phyloP scores from a whole-genome alignment of 768 basidiomycete genomes.

The Fomitopsis pulvina region DNA sequence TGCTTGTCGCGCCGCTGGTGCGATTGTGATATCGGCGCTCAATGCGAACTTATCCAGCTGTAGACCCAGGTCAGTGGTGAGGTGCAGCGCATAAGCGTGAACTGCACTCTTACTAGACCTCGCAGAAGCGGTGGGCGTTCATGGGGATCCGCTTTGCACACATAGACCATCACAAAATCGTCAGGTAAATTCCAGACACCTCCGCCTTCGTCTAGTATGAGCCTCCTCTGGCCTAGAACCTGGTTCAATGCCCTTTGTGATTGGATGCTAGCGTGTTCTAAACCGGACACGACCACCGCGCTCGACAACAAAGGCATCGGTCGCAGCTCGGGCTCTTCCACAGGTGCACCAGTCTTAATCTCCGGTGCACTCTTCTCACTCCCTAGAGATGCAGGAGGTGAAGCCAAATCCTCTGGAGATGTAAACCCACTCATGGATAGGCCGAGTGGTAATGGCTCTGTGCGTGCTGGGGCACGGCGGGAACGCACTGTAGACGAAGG shows the following conservation, averaged over 20 bases:
- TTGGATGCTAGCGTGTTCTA: slow-evolving; percentile 51
- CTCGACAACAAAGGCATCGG: slow-evolving; percentile 36
- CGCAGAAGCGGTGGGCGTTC: slow-evolving; percentile 65
- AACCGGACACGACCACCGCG: slow-evolving; percentile 61
- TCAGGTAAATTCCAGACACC: slow-evolving; percentile 55
- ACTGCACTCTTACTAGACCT: slow-evolving; percentile 50
- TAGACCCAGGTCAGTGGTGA: background rate
- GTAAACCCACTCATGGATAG: background rate
- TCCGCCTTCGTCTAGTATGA: slow-evolving; percentile 37
- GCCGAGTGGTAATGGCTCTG: slow-evolving; percentile 12
- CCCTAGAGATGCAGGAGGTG: slow-evolving; percentile 3
- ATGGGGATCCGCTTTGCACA: slow-evolving; percentile 56
- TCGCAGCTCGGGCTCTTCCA: slow-evolving; percentile 11
- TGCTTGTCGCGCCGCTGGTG: slow-evolving; percentile 19
- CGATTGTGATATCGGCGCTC: slow-evolving; percentile 53
- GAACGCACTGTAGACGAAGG: slow-evolving; percentile 18
- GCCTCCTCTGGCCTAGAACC: slow-evolving; percentile 43
- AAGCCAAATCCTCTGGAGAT: slow-evolving; percentile 9
- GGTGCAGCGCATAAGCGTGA: background rate
- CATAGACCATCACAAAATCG: slow-evolving; percentile 65
- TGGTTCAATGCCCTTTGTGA: slow-evolving; percentile 53
- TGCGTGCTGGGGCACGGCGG: slow-evolving; percentile 12
- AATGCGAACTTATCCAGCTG: slow-evolving; percentile 78
- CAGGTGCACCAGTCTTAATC: background rate
- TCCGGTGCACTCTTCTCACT: background rate